phyloP scores from a whole-genome alignment of 441 rosid genomes.

The Sinapis alba region DNA sequence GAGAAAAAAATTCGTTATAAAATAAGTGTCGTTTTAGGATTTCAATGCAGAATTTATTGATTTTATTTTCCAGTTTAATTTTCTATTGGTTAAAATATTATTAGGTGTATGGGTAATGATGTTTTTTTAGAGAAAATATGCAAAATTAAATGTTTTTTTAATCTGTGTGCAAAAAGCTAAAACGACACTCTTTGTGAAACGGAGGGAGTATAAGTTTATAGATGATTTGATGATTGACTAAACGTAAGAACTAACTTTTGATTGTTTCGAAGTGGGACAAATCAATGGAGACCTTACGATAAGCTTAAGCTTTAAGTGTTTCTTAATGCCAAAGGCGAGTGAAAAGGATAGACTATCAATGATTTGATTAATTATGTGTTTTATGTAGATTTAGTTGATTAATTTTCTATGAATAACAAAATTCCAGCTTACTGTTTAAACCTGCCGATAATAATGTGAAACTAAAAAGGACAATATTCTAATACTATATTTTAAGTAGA shows the following conservation, averaged over 20 bases:
- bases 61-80: too few relatives aligned
- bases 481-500: neutral
- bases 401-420: neutral
- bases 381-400: neutral
- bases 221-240: conserved; percentile 27
- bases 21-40: too few relatives aligned
- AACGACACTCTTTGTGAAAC: too few relatives aligned
- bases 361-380: conserved; percentile 9
- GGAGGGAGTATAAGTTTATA: neutral
- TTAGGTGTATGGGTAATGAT: too few relatives aligned
- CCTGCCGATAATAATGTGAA: neutral
- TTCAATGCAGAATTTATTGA: too few relatives aligned
- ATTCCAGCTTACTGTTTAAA: neutral
- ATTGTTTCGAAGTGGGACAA: conserved; percentile 16
- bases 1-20: too few relatives aligned
- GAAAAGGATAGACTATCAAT: conserved; percentile 22
- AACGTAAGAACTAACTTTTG: conserved; percentile 24
- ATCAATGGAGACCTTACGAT: conserved; percentile 14
- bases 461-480: neutral
- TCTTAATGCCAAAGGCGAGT: conserved; percentile 12
- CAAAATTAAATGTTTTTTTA: too few relatives aligned
- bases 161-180: too few relatives aligned
- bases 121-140: too few relatives aligned
- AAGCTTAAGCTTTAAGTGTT: conserved; percentile 13
- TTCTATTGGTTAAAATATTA: too few relatives aligned